Conservation (phyloP, 305 asterid genomes). For the Fraxinus velutina region DNA sequence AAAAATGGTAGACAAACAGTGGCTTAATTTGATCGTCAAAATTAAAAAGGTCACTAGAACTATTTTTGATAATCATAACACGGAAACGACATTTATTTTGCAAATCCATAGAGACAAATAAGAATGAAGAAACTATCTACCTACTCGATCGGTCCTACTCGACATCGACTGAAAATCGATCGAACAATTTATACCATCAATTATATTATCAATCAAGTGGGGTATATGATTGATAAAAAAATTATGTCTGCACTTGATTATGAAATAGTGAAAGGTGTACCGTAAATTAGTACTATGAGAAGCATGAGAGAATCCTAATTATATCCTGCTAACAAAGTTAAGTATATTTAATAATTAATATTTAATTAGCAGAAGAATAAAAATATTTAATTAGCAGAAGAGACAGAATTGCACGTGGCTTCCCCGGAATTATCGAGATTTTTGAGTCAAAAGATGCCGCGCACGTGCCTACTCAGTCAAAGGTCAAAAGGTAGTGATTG, state of each 20-base stretch:
- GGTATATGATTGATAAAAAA: not conserved
- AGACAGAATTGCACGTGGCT: constrained; percentile 31
- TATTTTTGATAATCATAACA: too few relatives aligned
- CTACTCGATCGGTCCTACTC: not conserved
- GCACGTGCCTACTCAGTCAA: constrained; percentile 75
- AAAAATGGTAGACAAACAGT: too few relatives aligned
- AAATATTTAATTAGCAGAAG: constrained; percentile 9
- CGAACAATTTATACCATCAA: not conserved
- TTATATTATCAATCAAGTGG: not conserved
- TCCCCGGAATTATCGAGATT: constrained; percentile 46
- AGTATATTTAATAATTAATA: constrained; percentile 13
- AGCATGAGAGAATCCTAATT: constrained; percentile 4
- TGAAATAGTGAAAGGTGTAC: constrained; percentile 2
- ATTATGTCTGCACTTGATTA: not conserved
- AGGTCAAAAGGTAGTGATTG: constrained; percentile 58
- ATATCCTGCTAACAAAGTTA: not conserved
- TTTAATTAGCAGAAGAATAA: not conserved
- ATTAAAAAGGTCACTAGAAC: too few relatives aligned
- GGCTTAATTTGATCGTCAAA: too few relatives aligned
- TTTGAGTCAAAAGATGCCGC: constrained; percentile 71
- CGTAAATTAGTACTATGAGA: not conserved
- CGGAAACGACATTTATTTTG: not conserved
- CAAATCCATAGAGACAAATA: not conserved
- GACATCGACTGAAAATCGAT: not conserved
- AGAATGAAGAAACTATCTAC: not conserved